Conservation (phyloP, 2,329 filamentous ascomycete genomes). For the Xylaria polymorpha region DNA sequence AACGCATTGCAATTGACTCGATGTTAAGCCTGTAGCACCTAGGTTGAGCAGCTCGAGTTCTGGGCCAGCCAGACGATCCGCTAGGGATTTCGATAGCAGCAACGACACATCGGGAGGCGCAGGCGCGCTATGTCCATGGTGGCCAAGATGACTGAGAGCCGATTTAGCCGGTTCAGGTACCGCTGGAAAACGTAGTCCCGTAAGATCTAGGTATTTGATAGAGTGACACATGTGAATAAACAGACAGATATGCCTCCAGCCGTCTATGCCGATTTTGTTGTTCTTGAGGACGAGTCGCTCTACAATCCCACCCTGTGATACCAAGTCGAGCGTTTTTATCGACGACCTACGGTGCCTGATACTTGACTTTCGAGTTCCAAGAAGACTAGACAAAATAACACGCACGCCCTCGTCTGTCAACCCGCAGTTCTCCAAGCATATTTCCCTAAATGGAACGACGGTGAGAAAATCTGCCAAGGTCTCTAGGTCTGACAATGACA, state of each 20-base stretch:
- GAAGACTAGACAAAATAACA: constrained; percentile 84
- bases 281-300: constrained; percentile 91
- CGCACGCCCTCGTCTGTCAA: constrained; percentile 88
- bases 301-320: constrained; percentile 75
- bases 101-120: constrained; percentile 65
- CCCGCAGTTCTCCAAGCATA: constrained; percentile 88
- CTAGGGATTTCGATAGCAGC: constrained; percentile 79
- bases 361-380: constrained; percentile 79
- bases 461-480: constrained; percentile 95
- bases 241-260: constrained; percentile 90
- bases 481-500: constrained; percentile 84
- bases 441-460: constrained; percentile 87
- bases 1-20: constrained; percentile 77
- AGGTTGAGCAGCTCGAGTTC: constrained; percentile 85
- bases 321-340: constrained; percentile 52
- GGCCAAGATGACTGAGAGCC: constrained; percentile 42
- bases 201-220: constrained; percentile 86
- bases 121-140: constrained; percentile 49
- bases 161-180: constrained; percentile 42
- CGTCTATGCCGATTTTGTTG: constrained; percentile 87
- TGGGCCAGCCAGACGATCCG: constrained; percentile 78
- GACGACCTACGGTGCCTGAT: constrained; percentile 62
- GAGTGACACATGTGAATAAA: constrained; percentile 93
- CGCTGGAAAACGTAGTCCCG: constrained; percentile 80
- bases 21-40: constrained; percentile 79